Base-by-base conservation (phyloP, 768 basidiomycete genomes). In the Suillus spraguei region DNA sequence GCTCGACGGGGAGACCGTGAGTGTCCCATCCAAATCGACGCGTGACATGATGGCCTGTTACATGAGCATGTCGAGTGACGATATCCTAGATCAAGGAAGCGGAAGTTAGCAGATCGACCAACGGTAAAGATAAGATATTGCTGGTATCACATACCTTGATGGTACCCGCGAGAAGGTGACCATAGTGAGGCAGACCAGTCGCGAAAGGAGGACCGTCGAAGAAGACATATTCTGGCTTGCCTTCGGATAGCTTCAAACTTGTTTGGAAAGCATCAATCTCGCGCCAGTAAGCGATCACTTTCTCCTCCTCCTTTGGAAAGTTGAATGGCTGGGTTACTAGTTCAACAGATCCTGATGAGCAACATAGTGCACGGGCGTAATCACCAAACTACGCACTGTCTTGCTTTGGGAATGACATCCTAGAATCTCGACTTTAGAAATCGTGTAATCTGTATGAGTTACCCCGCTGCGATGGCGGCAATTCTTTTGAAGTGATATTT, bases 21-120 rank as follows among this genome's bases (percentile, higher is more conserved):
- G 96, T 98, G 78, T 99, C 97, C 97, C 97, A 99, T 60, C 97
- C 97, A 74, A 99, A 99, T 60, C 97, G 87, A 63, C 97, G 89
- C 62, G 89, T 85, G 69, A 99, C 97, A 72, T 98, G 91, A 76
- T 87, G 89, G 7, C 97, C 97, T 61, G 91, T 95, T 59, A 94
- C 89, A 75, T 94, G 91, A 2, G 96, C 96, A 78, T 97, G 95
- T 60, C 97, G 87, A 49, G 97, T 99, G 62, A 99, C 94, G 71
- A 99, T 96, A 75, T 99, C 97, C 97, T 99, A 72, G 35, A 22
- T 14, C n/a, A 47, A 59, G 3, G 39, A 60, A 39, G 55, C 65
- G 39, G 52, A 41, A 62, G 58, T 20, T 22, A 42, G n/a, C 53
- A 24, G 24, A 46, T 17, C 7, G 16, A 2, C n/a, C 6, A 63